A percentile compares a stretch with the other conserved stretches of the same genome.
These are phyloP conservation scores for Pythium monospermum DNA, from an alignment of 352 stramenopile species.

Conservation along the genomic window DNA sequence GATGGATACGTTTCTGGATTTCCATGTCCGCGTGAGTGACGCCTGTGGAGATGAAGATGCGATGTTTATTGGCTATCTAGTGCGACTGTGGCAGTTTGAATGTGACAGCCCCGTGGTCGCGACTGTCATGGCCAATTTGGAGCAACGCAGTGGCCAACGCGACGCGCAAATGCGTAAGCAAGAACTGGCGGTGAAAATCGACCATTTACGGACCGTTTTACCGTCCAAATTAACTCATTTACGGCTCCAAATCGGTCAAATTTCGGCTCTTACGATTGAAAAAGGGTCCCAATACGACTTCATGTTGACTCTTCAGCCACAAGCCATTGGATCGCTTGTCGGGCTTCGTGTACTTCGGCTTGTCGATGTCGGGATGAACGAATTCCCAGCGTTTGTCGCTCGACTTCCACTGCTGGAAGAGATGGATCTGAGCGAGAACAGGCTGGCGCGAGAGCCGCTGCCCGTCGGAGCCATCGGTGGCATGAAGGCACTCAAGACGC, in stretches of 20 bases:
- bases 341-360: slow-evolving; percentile 13
- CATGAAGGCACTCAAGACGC: slow-evolving; percentile 17
- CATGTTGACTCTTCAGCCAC: neutral
- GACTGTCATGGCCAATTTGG: slow-evolving; percentile 26
- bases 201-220: slow-evolving; percentile 17
- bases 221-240: slow-evolving; percentile 4
- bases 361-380: slow-evolving; percentile 14
- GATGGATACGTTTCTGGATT: slow-evolving; percentile 34
- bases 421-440: slow-evolving; percentile 35
- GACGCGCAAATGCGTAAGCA: slow-evolving; percentile 18
- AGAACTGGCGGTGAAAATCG: slow-evolving; percentile 37
- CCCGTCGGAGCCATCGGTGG: slow-evolving; percentile 11
- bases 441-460: slow-evolving; percentile 11
- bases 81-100: slow-evolving; percentile 59
- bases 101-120: neutral
- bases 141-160: slow-evolving; percentile 21
- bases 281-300: neutral
- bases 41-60: slow-evolving; percentile 40
- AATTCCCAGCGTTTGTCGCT: slow-evolving; percentile 23
- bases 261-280: neutral
- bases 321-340: neutral
- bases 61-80: slow-evolving; percentile 53
- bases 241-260: slow-evolving; percentile 3
- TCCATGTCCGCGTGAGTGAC: slow-evolving; percentile 50
- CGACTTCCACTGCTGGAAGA: slow-evolving; percentile 20